phyloP scores from a whole-genome alignment of 2,329 filamentous ascomycete genomes.

The Aspergillus ochraceoroseus region DNA sequence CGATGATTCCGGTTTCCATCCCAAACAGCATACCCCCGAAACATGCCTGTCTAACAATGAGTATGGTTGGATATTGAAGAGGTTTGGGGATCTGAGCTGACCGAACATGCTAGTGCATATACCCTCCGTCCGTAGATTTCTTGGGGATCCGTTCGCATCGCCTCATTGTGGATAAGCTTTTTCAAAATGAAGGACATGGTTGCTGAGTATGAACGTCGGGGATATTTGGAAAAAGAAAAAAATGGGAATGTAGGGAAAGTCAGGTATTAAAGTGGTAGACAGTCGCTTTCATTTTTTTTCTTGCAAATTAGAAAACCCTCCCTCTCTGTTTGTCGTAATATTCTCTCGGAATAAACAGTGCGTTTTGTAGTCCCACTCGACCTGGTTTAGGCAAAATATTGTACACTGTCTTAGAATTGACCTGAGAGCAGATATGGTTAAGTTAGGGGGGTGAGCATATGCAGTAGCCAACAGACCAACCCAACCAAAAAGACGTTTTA shows the following conservation, averaged over 20 bases:
- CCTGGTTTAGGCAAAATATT: constrained; percentile 2
- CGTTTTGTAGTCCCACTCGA: background rate
- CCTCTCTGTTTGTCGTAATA: background rate
- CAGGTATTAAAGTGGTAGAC: too few species aligned
- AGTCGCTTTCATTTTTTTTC: too few species aligned
- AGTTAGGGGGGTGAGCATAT: too few species aligned
- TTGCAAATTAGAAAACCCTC: too few species aligned
- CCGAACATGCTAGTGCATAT: constrained; percentile 58
- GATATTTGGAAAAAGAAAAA: too few species aligned
- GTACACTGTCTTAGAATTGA: constrained; percentile 2
- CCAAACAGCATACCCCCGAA: constrained; percentile 67
- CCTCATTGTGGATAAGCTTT: constrained; percentile 62
- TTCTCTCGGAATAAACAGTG: background rate
- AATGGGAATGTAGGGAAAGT: too few species aligned
- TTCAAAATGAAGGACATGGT: constrained; percentile 48
- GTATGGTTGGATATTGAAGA: background rate
- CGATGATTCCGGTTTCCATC: constrained; percentile 62
- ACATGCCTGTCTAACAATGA: constrained; percentile 46
- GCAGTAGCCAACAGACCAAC: constrained; percentile 7
- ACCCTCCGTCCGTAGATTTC: constrained; percentile 68
- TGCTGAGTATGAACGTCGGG: constrained; percentile 10
- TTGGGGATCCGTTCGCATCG: constrained; percentile 62
- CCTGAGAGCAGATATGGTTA: too few species aligned
- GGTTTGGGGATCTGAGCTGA: constrained; percentile 23
- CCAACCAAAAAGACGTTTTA: constrained; percentile 1